Evolutionary conservation across 768 basidiomycete species (phyloP).

Genomic region (Leccinum obscurum): DNA sequence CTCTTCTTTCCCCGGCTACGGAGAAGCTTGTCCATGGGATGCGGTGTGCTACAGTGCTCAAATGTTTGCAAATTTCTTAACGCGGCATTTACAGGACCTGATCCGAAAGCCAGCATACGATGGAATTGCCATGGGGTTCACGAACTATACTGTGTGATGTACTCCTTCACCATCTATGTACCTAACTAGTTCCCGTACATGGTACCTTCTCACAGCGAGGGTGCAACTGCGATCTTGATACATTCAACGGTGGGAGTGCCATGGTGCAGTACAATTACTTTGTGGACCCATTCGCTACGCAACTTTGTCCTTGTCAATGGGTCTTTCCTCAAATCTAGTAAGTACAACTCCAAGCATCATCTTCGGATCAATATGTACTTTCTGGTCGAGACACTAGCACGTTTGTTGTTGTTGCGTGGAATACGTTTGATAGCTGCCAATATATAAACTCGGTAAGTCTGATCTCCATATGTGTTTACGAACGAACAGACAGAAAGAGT

Average conservation of each 20-base stretch:
- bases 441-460: not conserved
- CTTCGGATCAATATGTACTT: not conserved
- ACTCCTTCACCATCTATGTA: no score
- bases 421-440: not conserved
- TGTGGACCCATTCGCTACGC: no score
- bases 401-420: no score
- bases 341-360: not conserved
- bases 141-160: not conserved
- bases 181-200: not conserved
- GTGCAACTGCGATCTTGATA: not conserved
- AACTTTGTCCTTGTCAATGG: not conserved
- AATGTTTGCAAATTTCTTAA: not conserved
- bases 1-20: not conserved
- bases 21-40: constrained; percentile 17
- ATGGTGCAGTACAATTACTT: no score
- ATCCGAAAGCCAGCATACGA: constrained; percentile 17
- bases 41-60: constrained; percentile 1
- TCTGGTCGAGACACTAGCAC: no score
- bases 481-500: not conserved
- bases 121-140: constrained; percentile 14
- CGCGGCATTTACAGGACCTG: constrained; percentile 9
- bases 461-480: not conserved
- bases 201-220: not conserved
- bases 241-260: no score
- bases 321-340: no score